These are phyloP conservation scores for Xylaria sp. DNA, from an alignment of 2,329 filamentous ascomycete species.

Conservation along the genomic window DNA sequence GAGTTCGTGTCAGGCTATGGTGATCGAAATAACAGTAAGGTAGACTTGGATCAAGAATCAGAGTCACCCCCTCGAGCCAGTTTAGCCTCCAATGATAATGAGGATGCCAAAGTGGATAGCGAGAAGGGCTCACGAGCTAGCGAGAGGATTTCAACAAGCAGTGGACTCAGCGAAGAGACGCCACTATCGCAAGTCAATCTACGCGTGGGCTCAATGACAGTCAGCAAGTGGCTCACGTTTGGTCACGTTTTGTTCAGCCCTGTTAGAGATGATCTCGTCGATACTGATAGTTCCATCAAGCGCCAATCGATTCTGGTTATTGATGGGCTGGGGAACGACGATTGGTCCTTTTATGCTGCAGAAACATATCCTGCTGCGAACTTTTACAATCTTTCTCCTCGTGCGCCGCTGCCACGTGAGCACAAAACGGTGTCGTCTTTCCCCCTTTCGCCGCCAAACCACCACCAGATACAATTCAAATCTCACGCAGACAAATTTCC, in stretches of 20 bases:
- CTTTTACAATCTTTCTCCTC: slow-evolving; percentile 79
- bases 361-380: slow-evolving; percentile 80
- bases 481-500: slow-evolving; percentile 75
- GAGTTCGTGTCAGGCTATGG: slow-evolving; percentile 57
- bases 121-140: slow-evolving; percentile 54
- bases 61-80: slow-evolving; percentile 46
- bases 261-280: slow-evolving; percentile 75
- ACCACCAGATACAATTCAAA: slow-evolving; percentile 77
- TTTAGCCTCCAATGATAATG: slow-evolving; percentile 49
- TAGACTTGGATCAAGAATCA: slow-evolving; percentile 34
- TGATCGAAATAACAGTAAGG: slow-evolving; percentile 51
- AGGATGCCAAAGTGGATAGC: slow-evolving; percentile 40
- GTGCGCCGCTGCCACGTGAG: slow-evolving; percentile 62
- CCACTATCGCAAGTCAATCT: slow-evolving; percentile 79
- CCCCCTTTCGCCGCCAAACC: slow-evolving; percentile 72
- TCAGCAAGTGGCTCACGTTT: slow-evolving; percentile 89
- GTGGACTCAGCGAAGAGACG: slow-evolving; percentile 66
- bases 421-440: slow-evolving; percentile 58
- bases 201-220: slow-evolving; percentile 82
- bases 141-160: slow-evolving; percentile 57
- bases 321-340: slow-evolving; percentile 86
- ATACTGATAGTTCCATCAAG: slow-evolving; percentile 62
- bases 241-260: slow-evolving; percentile 86
- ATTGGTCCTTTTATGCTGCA: slow-evolving; percentile 88
- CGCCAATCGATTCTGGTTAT: slow-evolving; percentile 77